These are phyloP conservation scores for Leccinum variabile DNA, from an alignment of 1,284 basidiomycete species.

Conservation along the genomic window DNA sequence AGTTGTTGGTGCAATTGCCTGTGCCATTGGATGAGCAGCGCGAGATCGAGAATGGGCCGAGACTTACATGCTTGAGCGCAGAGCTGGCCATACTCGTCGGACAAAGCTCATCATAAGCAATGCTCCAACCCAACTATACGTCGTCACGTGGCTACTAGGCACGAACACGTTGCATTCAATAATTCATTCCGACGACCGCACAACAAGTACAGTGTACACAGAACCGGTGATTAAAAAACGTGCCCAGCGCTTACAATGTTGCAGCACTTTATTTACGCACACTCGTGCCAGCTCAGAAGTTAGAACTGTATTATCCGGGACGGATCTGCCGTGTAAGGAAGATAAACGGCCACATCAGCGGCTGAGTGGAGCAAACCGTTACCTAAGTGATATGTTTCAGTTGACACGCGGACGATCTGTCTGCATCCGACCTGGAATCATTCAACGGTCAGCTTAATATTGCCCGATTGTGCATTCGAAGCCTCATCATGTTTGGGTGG, in stretches of 20 bases:
- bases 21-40: background rate
- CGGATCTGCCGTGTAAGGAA: background rate
- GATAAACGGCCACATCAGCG: constrained; percentile 2
- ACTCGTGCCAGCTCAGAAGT: background rate
- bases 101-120: background rate
- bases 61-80: constrained; percentile 53
- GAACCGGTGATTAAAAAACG: constrained; percentile 5
- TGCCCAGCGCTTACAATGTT: background rate
- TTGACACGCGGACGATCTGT: constrained; percentile 6
- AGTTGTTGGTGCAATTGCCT: constrained; percentile 42
- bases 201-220: background rate
- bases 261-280: background rate
- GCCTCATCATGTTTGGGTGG: background rate
- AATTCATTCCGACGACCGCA: background rate
- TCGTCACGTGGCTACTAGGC: constrained; percentile 1
- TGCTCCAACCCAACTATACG: background rate
- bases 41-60: background rate
- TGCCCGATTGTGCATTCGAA: background rate
- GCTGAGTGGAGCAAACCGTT: constrained; percentile 20
- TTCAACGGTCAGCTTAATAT: background rate
- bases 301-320: background rate
- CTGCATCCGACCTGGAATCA: background rate
- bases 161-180: background rate
- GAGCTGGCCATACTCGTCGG: constrained; percentile 51
- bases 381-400: constrained; percentile 19